Evolutionary conservation across 768 basidiomycete genomes (phyloP), one percentile per base, ranked within the genome.

Genomic region (Amanita polypyramis): DNA sequence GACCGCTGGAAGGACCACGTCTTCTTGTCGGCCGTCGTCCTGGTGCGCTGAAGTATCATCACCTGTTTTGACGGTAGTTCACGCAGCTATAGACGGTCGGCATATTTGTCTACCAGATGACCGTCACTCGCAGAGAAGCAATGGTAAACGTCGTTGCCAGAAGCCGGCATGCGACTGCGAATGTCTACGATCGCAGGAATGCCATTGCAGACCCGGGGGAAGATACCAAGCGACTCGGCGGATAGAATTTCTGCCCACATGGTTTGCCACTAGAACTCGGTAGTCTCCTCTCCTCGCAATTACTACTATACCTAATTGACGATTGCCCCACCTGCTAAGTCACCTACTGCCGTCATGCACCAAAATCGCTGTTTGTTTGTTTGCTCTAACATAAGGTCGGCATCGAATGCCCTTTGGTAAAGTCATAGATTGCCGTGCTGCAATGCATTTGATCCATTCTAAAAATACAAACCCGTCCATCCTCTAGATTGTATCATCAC

Each of bases 1-100:
- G 75, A 78, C 40, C 65, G 72, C 21, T 70, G 70, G 71, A 74
- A 74, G 55, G 80, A 80, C 54, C 60, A 67, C 51, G 45, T 76
- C 4, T 65, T 80, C 17, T 56, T 80, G 32, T 50, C 62, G 1
- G 66, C 73, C 10, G 77, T 75, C 6, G 56, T 74, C 14, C 39
- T 73, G 51, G 78, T 80, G 53, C 54, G 73, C 60, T 17, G 39
- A 15, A 15, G 20, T 30, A 19, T 14, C 4, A 23, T 21, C 14
- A 12, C 11, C 27, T 5, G 14, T 20, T 30, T 20, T 47, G 37
- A 47, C 23, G 9, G 2, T 10, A 5, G 9, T 14, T 36, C 27
- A 20, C 9, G 21, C 17, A 1, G 32, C 36, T 41, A 36, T 34
- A 58, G 62, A 60, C 57, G 11, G 51, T 59, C 15, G 48, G 58